Conservation (phyloP, 2,329 filamentous ascomycete species). For the Aspergillus sp. region DNA sequence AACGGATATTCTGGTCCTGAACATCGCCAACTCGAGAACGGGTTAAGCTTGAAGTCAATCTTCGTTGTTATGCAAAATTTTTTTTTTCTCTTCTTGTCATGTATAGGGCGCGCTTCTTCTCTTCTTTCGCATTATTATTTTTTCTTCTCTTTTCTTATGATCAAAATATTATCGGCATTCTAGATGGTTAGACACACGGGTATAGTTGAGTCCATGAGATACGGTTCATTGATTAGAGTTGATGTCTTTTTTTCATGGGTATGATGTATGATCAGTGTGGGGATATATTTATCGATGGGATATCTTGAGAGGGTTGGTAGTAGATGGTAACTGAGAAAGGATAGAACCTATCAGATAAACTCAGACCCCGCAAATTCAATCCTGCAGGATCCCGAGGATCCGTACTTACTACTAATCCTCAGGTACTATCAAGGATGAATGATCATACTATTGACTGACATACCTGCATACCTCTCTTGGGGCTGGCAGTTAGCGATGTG, state of each 20-base stretch:
- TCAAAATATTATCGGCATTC: slow-evolving; percentile 9
- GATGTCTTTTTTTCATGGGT: too few relatives aligned
- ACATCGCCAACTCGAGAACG: slow-evolving; percentile 77
- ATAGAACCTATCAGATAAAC: not conserved
- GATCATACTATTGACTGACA: too few relatives aligned
- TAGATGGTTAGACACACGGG: slow-evolving; percentile 1
- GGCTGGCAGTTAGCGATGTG: too few relatives aligned
- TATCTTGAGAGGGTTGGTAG: too few relatives aligned
- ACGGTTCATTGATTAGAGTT: too few relatives aligned
- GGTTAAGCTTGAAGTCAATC: slow-evolving; percentile 6
- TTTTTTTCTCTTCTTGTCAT: not conserved
- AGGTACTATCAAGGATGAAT: not conserved
- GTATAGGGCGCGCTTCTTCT: not conserved
- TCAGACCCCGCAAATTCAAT: not conserved
- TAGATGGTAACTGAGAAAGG: too few relatives aligned
- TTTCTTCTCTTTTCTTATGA: not conserved
- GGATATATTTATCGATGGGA: too few relatives aligned
- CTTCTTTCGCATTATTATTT: slow-evolving; percentile 2
- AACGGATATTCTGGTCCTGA: slow-evolving; percentile 79
- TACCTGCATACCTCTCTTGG: too few relatives aligned
- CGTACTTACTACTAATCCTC: not conserved
- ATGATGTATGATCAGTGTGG: too few relatives aligned
- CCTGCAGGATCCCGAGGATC: not conserved
- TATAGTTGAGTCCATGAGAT: not conserved
- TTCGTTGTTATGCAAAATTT: not conserved